phyloP scores from a whole-genome alignment of 2,329 filamentous ascomycete genomes.

The Alternaria dauci region DNA sequence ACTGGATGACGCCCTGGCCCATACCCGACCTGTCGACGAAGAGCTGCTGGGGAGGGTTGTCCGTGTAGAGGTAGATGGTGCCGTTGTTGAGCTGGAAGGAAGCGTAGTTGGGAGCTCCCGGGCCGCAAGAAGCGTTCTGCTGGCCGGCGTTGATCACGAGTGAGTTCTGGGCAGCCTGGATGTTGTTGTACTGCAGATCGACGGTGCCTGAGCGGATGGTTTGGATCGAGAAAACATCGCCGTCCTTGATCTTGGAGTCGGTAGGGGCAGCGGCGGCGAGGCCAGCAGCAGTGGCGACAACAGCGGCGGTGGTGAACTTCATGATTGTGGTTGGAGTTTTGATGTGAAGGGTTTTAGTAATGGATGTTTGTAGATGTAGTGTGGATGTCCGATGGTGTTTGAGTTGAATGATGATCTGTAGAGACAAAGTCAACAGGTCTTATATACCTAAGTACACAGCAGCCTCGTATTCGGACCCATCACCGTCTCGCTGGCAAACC shows the following conservation, averaged over 20 bases:
- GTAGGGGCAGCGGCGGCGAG: slow-evolving; percentile 12
- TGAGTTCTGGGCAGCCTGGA: slow-evolving; percentile 57
- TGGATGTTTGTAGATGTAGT: slow-evolving; percentile 10
- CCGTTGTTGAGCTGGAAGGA: slow-evolving; percentile 60
- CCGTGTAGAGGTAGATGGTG: slow-evolving; percentile 59
- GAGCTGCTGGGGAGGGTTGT: slow-evolving; percentile 57
- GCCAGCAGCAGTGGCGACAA: slow-evolving; percentile 5
- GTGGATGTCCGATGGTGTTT: slow-evolving; percentile 9
- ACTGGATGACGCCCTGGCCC: slow-evolving; percentile 64
- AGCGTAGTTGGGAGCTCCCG: slow-evolving; percentile 50
- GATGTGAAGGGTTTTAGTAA: slow-evolving; percentile 33
- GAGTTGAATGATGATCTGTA: slow-evolving; percentile 8
- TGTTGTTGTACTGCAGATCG: slow-evolving; percentile 57
- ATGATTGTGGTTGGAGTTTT: slow-evolving; percentile 15
- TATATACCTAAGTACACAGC: slow-evolving; percentile 21
- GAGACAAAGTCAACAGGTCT: slow-evolving; percentile 2
- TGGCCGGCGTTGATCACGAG: slow-evolving; percentile 55
- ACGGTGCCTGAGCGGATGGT: slow-evolving; percentile 59
- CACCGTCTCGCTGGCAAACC: background rate
- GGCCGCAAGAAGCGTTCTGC: slow-evolving; percentile 61
- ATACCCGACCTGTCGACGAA: slow-evolving; percentile 67
- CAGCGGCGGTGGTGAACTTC: slow-evolving; percentile 17
- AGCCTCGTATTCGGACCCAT: slow-evolving; percentile 5
- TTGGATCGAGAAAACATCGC: slow-evolving; percentile 59
- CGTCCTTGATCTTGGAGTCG: slow-evolving; percentile 33